A percentile compares a stretch with the other conserved stretches of the same genome.
These are phyloP conservation scores for Phytophthora fragariaefolia DNA, from an alignment of 352 stramenopile genomes.

Conservation along the genomic window DNA sequence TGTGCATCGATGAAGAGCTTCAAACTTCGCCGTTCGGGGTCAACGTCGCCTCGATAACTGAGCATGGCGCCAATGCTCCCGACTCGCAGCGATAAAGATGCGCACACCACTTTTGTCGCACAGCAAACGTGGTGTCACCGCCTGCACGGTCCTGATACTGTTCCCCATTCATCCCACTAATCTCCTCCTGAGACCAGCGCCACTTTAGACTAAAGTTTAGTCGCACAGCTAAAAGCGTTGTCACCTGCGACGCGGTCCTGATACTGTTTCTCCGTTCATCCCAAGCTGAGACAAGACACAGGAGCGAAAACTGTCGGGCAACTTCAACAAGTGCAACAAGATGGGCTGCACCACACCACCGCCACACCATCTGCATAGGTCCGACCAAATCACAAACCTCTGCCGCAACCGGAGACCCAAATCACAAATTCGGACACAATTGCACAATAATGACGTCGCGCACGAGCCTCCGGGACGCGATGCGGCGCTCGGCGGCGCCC, in stretches of 20 bases:
- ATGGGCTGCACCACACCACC: constrained; percentile 4
- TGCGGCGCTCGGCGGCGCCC: constrained; percentile 27
- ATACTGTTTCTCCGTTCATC: too few species aligned
- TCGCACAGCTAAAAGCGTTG: neutral
- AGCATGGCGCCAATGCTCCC: neutral
- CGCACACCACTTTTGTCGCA: neutral
- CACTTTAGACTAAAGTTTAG: too few species aligned
- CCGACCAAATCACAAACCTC: neutral
- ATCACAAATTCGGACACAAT: constrained; percentile 7
- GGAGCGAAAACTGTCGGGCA: neutral
- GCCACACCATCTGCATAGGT: neutral
- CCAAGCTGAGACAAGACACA: too few species aligned
- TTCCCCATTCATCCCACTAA: neutral
- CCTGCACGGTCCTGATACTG: neutral
- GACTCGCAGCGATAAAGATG: neutral
- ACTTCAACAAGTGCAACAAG: constrained; percentile 8
- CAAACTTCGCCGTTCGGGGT: neutral
- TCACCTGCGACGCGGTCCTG: too few species aligned
- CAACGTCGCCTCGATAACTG: neutral
- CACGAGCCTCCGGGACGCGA: constrained; percentile 54
- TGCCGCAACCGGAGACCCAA: constrained; percentile 5
- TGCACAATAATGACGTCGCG: constrained; percentile 46
- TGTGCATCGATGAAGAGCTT: neutral
- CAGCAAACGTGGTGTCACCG: neutral
- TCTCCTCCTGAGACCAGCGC: neutral